Base-by-base conservation (phyloP, 805 yeast species). In the Maudiozyma saulgeensis region DNA sequence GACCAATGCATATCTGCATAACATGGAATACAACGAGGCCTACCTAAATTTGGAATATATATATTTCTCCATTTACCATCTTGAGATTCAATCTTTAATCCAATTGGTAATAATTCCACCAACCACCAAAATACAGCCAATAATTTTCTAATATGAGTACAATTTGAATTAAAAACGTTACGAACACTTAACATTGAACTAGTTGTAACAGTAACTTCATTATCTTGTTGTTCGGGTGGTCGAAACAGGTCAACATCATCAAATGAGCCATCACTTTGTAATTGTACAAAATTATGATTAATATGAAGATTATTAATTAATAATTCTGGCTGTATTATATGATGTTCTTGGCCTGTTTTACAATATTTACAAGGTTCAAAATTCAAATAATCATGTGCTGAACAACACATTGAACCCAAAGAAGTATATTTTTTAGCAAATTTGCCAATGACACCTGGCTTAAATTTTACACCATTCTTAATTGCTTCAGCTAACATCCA, bases 401-500 rank as follows among this genome's bases (percentile, higher is more conserved):
- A 69, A 0, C 82, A 69, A n/a, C 77, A 59, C 4, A 78, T 53
- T 38, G 79, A 70, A 32, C 67, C 70, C 11, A 64, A 44, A 0
- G 73, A 60, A 0, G 79, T 68, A 49, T 71, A 70, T 31, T 68
- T 66, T 4, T 49, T 47, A 6, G 72, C 61, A 56, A 77, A 77
- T 39, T 69, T 71, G 31, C 61, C 61, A 1, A 81, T 51, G 8
- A 74, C 57, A 0, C 67, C 68, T 11, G 55, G 59, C 46, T 74
- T 72, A 56, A 81, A 79, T 12, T 46, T 35, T 2, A 80, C 74
- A 0, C 84, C 85, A 55, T 68, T 66, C 46, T 69, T 70, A 8
- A 75, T 56, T 0, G 84, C 79, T 58, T 78, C 79, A 5, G 74
- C 65, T 12, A 82, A 50, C 61, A 82, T 77, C 87, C 87, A 82